Evolutionary conservation across 1,284 basidiomycete genomes (phyloP), one percentile per base, ranked within the genome.

Genomic region (Irpex rosettiformis): DNA sequence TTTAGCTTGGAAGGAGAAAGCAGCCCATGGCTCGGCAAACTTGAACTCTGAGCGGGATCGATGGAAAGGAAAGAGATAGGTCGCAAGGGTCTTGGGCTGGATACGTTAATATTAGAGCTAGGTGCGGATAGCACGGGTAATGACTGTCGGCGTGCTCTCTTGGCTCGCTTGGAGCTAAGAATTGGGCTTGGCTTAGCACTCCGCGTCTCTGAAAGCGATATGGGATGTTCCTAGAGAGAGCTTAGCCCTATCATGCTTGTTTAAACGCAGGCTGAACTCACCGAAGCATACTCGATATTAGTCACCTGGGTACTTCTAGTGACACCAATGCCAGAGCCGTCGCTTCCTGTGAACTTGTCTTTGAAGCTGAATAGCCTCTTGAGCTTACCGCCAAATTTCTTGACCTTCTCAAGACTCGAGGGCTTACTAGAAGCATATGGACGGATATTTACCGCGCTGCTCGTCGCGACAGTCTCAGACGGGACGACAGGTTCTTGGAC

Each of bases 291-390:
- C 45, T 70, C 70, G 21, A 69, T 57, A 25, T 63, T 62, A 4
- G 66, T 70, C 4, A 68, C 62, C 3, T 66, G 63, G 4, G 64
- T 69, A 1, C 65, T 67, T 5, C 64, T 68, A 58, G 63, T 65
- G 25, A 68, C 33, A 3, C 66, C 65, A 40, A 64, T 64, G 22
- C 55, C 62, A 6, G 47, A 58, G 22, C 47, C 62, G 37, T 40
- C 21, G 54, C 33, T 29, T 8, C 28, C 30, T 47, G 16, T 27
- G 29, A 37, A 21, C 54, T 61, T 67, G 21, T 54, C 30, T 29
- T 63, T 66, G 61, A 73, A 67, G 2, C 59, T 62, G 61, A 74
- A 68, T 3, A 73, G 45, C 29, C 64, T 66, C 56, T 65, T 66
- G 22, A 74, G 64, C 16, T 67, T 66, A 5, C 64, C 65, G 3